These are phyloP conservation scores for Pythium phragmitis DNA, from an alignment of 352 stramenopile species.

Conservation along the genomic window DNA sequence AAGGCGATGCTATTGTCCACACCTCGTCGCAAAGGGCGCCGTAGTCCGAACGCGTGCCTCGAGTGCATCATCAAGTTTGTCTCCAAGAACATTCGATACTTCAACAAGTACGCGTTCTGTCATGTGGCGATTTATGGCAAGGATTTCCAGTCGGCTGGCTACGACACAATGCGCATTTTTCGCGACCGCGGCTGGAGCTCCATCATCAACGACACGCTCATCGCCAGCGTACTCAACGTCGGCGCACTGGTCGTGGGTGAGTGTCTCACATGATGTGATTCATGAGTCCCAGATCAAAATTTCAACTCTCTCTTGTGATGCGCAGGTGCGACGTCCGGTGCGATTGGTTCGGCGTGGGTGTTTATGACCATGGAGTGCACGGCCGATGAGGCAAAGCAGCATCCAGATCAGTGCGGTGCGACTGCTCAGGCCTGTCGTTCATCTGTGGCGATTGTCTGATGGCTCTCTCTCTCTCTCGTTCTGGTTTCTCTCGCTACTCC, in stretches of 20 bases:
- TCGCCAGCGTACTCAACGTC: conserved; percentile 73
- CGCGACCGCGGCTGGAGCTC: conserved; percentile 77
- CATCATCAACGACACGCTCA: conserved; percentile 77
- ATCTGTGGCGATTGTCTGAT: neutral
- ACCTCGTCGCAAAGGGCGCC: conserved; percentile 57
- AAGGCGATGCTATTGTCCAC: conserved; percentile 68
- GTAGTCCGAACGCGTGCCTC: conserved; percentile 75
- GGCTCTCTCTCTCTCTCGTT: neutral
- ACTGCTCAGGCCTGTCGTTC: conserved; percentile 5
- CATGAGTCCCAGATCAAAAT: neutral
- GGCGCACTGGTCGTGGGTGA: conserved; percentile 77
- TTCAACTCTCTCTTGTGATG: neutral
- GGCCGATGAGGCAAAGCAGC: conserved; percentile 32
- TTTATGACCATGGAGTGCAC: conserved; percentile 75
- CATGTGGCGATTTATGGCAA: conserved; percentile 87
- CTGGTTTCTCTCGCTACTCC: neutral
- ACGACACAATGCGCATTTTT: conserved; percentile 82
- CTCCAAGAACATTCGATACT: conserved; percentile 74
- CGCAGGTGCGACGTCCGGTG: conserved; percentile 63
- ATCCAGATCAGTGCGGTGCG: conserved; percentile 64
- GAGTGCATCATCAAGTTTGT: conserved; percentile 77
- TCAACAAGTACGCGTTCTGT: conserved; percentile 89
- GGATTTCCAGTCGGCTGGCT: conserved; percentile 67
- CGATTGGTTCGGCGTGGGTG: conserved; percentile 70
- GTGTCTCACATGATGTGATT: conserved; percentile 3